phyloP scores from a whole-genome alignment of 805 yeast genomes.

The Starmera amethionina region DNA sequence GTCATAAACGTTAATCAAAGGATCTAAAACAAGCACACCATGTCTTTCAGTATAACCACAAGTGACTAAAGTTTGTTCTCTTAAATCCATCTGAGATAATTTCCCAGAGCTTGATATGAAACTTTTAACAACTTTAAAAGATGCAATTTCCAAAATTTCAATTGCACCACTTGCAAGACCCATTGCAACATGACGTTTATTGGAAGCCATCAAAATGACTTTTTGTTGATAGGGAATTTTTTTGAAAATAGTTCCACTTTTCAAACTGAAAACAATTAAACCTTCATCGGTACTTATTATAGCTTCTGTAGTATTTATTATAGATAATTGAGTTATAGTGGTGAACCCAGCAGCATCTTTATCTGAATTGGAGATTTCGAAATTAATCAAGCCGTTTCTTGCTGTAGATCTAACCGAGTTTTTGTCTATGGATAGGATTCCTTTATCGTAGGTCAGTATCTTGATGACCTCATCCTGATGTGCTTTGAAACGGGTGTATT shows the following conservation, averaged over 20 bases:
- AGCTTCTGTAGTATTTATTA: slow-evolving; percentile 30
- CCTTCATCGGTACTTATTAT: slow-evolving; percentile 34
- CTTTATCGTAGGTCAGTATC: slow-evolving; percentile 43
- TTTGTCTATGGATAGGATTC: slow-evolving; percentile 47
- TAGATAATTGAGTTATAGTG: slow-evolving; percentile 22
- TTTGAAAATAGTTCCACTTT: slow-evolving; percentile 25
- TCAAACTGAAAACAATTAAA: slow-evolving; percentile 33
- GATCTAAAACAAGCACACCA: slow-evolving; percentile 54
- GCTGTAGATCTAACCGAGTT: slow-evolving; percentile 43
- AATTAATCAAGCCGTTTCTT: slow-evolving; percentile 44
- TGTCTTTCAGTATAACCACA: slow-evolving; percentile 72
- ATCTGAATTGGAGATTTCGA: slow-evolving; percentile 23
- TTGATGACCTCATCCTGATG: slow-evolving; percentile 41
- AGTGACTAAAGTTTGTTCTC: slow-evolving; percentile 60
- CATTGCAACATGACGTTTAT: slow-evolving; percentile 43
- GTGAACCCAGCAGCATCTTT: slow-evolving; percentile 30
- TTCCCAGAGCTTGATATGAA: slow-evolving; percentile 54
- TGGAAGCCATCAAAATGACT: slow-evolving; percentile 38
- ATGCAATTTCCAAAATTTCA: slow-evolving; percentile 52
- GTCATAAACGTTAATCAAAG: slow-evolving; percentile 77
- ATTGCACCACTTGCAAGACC: slow-evolving; percentile 53
- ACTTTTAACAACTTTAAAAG: slow-evolving; percentile 36
- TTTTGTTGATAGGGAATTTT: slow-evolving; percentile 32
- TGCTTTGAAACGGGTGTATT: slow-evolving; percentile 50
- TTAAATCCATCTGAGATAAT: slow-evolving; percentile 53